Base-by-base conservation (phyloP, 1,139 yeast species). In the Diutina rugosa region DNA sequence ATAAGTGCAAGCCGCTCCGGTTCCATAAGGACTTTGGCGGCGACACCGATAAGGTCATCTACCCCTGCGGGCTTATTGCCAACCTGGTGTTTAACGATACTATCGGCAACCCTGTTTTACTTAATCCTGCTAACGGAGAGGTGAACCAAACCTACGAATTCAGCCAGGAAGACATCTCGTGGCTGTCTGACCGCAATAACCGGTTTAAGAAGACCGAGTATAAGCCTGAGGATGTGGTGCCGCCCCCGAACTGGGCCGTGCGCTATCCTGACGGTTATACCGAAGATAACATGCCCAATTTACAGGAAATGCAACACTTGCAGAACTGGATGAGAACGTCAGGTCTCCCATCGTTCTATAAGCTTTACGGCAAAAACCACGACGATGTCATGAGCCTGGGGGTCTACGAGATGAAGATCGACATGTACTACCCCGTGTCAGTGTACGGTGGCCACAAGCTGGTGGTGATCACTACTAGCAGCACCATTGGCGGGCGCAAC, bases 251-350 rank as follows among this genome's bases (percentile, higher is more conserved):
- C 67, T 87, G 95, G 95, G 71, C 70, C 55, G 77, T 78, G 61
- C 72, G 61, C 66, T 87, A 70, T 64, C 95, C 95, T 1, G 67
- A 85, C 58, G 93, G 93, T 0, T 87, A 87, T 67, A 85, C 83
- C 35, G 80, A 74, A 44, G 75, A 78, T 4, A 86, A 85, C 65
- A 64, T 87, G 58, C 89, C 88, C 1, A 80, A 82, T 63, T 65
- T 87, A 49, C 74, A 82, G 1, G 69, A 71, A 44, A 69, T 74
- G 77, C 76, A 74, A 59, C 72, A 68, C 55, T 63, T 74, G 46
- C 90, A 85, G 68, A 87, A 86, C 64, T 87, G 95, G 95, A 87
- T 87, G 95, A 77, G 90, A 63, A 86, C 93, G 1, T 90, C 93
- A 0, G 91, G 90, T 0, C 73, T 87, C 59, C 86, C 91, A 30